Evolutionary conservation across 2,329 filamentous ascomycete genomes (phyloP).

Genomic region (Hirsutella rhossiliensis): DNA sequence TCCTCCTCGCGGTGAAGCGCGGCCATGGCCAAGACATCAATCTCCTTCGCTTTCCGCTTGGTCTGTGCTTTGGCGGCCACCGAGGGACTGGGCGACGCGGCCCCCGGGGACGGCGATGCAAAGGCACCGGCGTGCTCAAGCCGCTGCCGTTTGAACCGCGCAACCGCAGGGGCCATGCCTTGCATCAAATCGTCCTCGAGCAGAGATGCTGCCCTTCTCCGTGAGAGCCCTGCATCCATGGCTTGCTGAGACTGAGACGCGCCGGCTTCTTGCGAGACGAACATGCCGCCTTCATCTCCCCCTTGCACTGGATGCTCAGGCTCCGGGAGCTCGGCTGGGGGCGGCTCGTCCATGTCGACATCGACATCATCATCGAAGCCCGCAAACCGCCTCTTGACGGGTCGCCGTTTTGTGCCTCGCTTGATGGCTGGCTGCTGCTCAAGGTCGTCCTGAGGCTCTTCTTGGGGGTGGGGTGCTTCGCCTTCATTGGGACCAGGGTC

Average conservation of each 20-base stretch:
- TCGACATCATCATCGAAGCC: conserved; percentile 48
- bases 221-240: conserved; percentile 11
- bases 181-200: conserved; percentile 50
- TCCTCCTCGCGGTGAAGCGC: conserved; percentile 50
- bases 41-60: conserved; percentile 44
- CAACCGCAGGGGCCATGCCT: conserved; percentile 62
- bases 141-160: conserved; percentile 67
- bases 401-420: conserved; percentile 19
- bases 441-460: conserved; percentile 4
- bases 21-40: conserved; percentile 58
- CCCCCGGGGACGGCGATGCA: conserved; percentile 14
- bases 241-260: conserved; percentile 9
- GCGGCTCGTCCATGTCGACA: conserved; percentile 23
- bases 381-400: conserved; percentile 51
- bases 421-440: conserved; percentile 10
- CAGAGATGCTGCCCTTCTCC: conserved; percentile 33
- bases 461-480: background rate
- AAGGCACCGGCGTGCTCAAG: conserved; percentile 45
- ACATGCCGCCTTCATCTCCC: conserved; percentile 34
- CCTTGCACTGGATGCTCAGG: conserved; percentile 1
- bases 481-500: background rate
- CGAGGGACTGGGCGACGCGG: conserved; percentile 7
- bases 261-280: conserved; percentile 39
- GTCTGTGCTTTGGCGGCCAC: conserved; percentile 4
- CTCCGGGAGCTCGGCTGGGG: conserved; percentile 2